Base-by-base conservation (phyloP, 2,329 filamentous ascomycete genomes). In the Fusarium nematophilum region DNA sequence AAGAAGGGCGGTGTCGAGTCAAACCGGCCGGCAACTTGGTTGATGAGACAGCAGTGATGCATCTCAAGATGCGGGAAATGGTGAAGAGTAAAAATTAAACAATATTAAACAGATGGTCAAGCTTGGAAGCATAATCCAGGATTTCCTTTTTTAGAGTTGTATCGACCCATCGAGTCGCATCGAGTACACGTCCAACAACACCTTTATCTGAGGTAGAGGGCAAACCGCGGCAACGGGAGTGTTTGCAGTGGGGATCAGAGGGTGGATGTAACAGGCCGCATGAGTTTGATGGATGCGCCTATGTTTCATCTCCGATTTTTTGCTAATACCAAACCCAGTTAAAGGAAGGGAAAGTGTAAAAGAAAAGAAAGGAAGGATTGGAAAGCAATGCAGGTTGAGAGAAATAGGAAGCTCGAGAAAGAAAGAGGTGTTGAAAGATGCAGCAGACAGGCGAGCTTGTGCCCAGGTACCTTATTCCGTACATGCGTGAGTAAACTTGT, bases 171-270 rank as follows among this genome's bases (percentile, higher is more conserved):
- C 43, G 13, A 44, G 56, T 59, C 45, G 18, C 42, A 57, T 60
- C 39, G 43, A 65, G 51, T 59, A 53, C 52, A 36, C 58, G n/a
- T n/a, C n/a, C 54, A 52, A 37, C 55, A 56, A 59, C 49, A 57
- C 52, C 65, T 67, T 68, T n/a, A 67, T 67, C 65, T 68, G 54
- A 62, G 53, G 58, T 44, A 53, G 43, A 23, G n/a, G 43, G 30
- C 18, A 15, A 43, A 33, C 27, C 18, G 33, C 37, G 30, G 37
- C 33, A 40, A 48, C 27, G 49, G 27, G 36, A 59, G 43, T 59
- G 53, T 14, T 2, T 1, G 10, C 2, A 10, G 13, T 5, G 21
- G 4, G 21, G 34, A 5, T 4, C 2, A 3, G 8, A 59, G 58
- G 3, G 59, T 62, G 59, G 15, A 13, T 13, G 2, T 55, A 62